These are phyloP conservation scores for Boletus reticuloceps DNA, from an alignment of 768 basidiomycete species.

Conservation along the genomic window DNA sequence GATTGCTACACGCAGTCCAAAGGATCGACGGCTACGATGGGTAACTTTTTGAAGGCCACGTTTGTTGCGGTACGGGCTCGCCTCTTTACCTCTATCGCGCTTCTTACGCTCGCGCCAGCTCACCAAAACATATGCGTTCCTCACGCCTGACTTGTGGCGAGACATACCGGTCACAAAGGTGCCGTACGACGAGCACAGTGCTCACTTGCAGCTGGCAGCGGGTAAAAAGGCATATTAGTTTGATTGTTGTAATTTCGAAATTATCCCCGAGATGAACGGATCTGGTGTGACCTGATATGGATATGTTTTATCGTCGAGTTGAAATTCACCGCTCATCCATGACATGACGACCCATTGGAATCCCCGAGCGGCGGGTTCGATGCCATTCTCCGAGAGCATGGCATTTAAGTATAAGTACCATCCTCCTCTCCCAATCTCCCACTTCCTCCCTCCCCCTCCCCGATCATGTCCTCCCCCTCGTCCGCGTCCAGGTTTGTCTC, in stretches of 20 bases:
- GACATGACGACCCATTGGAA: not conserved
- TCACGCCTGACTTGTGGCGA: constrained; percentile 97
- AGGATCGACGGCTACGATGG: constrained; percentile 98
- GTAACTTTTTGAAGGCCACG: constrained; percentile 98
- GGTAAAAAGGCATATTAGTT: constrained; percentile 70
- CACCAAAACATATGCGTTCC: constrained; percentile 97
- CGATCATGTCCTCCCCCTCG: constrained; percentile 16
- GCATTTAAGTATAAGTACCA: not conserved
- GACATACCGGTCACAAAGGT: constrained; percentile 88
- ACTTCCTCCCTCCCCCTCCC: not conserved
- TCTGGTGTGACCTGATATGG: not conserved
- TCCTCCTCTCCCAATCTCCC: not conserved
- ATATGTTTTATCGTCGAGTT: too few species aligned
- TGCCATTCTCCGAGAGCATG: constrained; percentile 5
- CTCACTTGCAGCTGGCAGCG: constrained; percentile 81
- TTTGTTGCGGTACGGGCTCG: constrained; percentile 76
- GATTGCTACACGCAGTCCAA: constrained; percentile 98
- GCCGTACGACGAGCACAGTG: constrained; percentile 95
- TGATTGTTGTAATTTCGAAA: constrained; percentile 1
- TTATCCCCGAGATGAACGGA: not conserved
- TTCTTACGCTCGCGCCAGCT: constrained; percentile 49
- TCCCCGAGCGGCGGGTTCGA: constrained; percentile 6
- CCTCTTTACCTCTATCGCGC: not conserved
- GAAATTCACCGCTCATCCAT: too few species aligned
- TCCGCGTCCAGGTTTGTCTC: constrained; percentile 25